phyloP scores from a whole-genome alignment of 495 filamentous ascomycete genomes.

The Penicillium subrubescens region DNA sequence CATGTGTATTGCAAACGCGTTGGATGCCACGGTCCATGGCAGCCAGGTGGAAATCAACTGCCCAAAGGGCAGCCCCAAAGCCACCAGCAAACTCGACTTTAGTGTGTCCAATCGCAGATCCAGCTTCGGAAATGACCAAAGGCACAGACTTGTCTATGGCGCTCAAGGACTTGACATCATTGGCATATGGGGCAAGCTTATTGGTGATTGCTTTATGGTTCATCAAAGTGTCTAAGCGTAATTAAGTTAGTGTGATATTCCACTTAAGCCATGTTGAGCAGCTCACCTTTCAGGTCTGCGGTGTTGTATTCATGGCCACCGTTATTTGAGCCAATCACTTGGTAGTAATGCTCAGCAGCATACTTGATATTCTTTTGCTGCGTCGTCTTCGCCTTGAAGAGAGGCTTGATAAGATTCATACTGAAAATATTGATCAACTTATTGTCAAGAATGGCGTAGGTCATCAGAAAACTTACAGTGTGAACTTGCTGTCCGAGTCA shows the following conservation, averaged over 20 bases:
- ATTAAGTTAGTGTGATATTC: background rate
- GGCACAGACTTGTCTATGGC: constrained; percentile 2
- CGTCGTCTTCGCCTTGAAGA: background rate
- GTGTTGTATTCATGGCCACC: background rate
- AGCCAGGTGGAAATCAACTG: constrained; percentile 20
- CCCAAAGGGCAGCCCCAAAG: constrained; percentile 22
- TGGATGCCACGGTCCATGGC: constrained; percentile 17
- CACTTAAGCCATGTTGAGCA: background rate
- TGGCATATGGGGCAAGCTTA: constrained; percentile 9
- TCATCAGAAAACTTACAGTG: background rate
- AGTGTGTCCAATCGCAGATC: constrained; percentile 1
- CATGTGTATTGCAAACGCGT: constrained; percentile 15
- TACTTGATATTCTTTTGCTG: constrained; percentile 10
- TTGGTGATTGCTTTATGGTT: constrained; percentile 26
- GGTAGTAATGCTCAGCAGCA: constrained; percentile 30
- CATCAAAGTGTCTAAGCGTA: constrained; percentile 16
- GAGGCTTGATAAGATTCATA: background rate
- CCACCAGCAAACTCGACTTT: constrained; percentile 7
- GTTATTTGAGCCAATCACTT: constrained; percentile 1
- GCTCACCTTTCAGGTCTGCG: background rate
- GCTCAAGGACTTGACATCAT: constrained; percentile 2
- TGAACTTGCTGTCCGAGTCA: background rate
- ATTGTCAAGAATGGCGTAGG: background rate
- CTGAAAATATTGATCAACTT: background rate
- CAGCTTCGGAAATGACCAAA: constrained; percentile 18